Base-by-base conservation (phyloP, 148 eudicot species). In the Chenopodium berlandieri region DNA sequence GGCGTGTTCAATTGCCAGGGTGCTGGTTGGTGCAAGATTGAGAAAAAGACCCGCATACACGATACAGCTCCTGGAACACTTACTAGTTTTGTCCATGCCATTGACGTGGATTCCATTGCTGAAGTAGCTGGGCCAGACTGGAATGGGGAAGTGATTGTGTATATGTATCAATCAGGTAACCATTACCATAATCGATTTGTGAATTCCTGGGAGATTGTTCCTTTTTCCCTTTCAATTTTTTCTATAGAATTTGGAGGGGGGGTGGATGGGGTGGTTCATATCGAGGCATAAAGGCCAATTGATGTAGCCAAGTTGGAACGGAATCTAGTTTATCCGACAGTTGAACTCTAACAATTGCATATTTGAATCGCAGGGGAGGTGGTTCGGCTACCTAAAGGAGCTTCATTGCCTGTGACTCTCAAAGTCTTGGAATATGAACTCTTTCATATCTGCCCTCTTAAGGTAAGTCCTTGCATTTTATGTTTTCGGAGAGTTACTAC, bases 1-100 rank as follows among this genome's bases (percentile, higher is more conserved):
- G 99, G 99, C 48, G 89, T 94, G 11, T 95, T 95, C 89, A 95
- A 95, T 84, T 95, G 99, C 89, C 99, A 95, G 79, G 97, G 99
- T 80, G 99, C 97, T 4, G 99, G 97, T 46, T 95, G 99, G 99
- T 92, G 97, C 86, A 94, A 88, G 87, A 80, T 91, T 17, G 79
- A 68, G 12, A 95, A 95, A 83, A 89, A 89, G 87, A 95, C 96
- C 23, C 94, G 90, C 76, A 95, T 95, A 81, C 99, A 95, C 54
- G 91, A 94, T 72, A 79, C 88, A 31, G 86, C 97, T 72, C 97
- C 97, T 0, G 97, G 93, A 65, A 90, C 94, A 56, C 92, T 95
- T 25, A 84, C 91, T 37, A 75, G 85, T 75, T 91, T 88, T 64
- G 94, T 95, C 47, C 87, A 82, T 77, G 91, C 95, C 71, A 67